Percentiles rank a stretch among this genome's conserved stretches.
phyloP scores from a whole-genome alignment of 768 basidiomycete genomes.

The Phlebiopsis flavidoalba region DNA sequence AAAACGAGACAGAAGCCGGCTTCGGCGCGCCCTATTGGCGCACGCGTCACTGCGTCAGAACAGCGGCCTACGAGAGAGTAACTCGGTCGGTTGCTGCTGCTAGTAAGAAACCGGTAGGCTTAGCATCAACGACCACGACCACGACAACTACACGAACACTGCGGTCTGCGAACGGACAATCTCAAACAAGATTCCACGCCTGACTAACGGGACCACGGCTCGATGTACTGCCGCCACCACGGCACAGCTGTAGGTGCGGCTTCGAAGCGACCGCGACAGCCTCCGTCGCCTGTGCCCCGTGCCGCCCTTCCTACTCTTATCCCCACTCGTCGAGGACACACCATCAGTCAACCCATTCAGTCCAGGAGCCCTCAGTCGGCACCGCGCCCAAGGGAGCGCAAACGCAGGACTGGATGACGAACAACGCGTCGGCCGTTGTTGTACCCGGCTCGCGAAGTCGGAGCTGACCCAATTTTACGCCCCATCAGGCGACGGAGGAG shows the following conservation, averaged over 20 bases:
- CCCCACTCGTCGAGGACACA: slow-evolving; percentile 44
- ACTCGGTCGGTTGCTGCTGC: slow-evolving; percentile 50
- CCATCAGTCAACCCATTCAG: slow-evolving; percentile 35
- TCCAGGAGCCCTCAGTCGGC: slow-evolving; percentile 29
- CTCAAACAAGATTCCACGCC: slow-evolving; percentile 36
- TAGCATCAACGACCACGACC: slow-evolving; percentile 15
- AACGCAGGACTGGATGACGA: slow-evolving; percentile 66
- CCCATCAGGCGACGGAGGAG: slow-evolving; percentile 73
- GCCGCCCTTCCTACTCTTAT: slow-evolving; percentile 72
- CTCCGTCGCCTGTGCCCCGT: slow-evolving; percentile 69
- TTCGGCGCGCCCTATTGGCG: slow-evolving; percentile 27
- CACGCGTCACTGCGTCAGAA: slow-evolving; percentile 56
- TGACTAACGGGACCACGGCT: slow-evolving; percentile 38
- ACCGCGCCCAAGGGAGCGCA: slow-evolving; percentile 35
- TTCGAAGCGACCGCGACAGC: slow-evolving; percentile 32
- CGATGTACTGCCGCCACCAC: slow-evolving; percentile 41
- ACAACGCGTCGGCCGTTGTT: slow-evolving; percentile 63
- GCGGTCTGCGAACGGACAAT: slow-evolving; percentile 21
- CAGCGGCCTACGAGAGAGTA: slow-evolving; percentile 67
- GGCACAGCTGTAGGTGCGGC: slow-evolving; percentile 24
- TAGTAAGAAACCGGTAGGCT: slow-evolving; percentile 10
- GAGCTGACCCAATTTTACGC: slow-evolving; percentile 70
- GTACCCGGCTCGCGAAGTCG: slow-evolving; percentile 65
- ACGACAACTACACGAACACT: slow-evolving; percentile 19
- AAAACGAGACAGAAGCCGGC: slow-evolving; percentile 21